Base-by-base conservation (phyloP, 1,284 basidiomycete genomes). In the Puccinia polysora region DNA sequence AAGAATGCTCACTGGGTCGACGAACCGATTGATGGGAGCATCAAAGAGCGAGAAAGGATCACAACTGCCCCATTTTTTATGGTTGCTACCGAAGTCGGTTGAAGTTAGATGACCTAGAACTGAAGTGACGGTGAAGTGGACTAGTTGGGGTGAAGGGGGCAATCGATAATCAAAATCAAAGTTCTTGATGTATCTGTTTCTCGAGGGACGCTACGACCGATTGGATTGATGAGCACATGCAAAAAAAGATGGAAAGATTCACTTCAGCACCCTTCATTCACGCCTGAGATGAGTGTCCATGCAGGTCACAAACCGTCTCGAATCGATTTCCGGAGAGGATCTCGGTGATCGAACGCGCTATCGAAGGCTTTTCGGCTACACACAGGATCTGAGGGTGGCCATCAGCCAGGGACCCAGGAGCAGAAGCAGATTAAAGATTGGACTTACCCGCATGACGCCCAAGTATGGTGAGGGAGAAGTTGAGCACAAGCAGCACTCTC, bases 291-390 rank as follows among this genome's bases (percentile, higher is more conserved):
- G n/a, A n/a, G n/a, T n/a, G n/a, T n/a, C n/a, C n/a, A n/a, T n/a
- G n/a, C n/a, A n/a, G n/a, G n/a, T 4, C 18, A 81, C 89, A 78
- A 75, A 95, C 92, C 7, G 87, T 88, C 32, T 82, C 83, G 77
- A 84, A 88, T 75, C 86, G 86, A 3, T 91, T 91, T 32, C 90
- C 90, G 0, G 91, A 90, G 4, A 99, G 84, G 75, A 98, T 98
- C 77, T 88, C 84, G 20, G 89, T 87, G 67, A 99, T 89, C 58
- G 90, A 86, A 80, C 90, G 92, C 12, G 96, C 88, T 71, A 99
- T 97, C 20, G 93, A 97, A 2, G 96, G 95, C 79, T 99, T 99
- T 81, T 99, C 96, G 23, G 96, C 96, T 0, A 99, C 96, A 80
- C 95, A 98, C 40, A 98, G 71, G 38, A 79, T 76, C 71, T 75